Base-by-base conservation (phyloP, 2,329 filamentous ascomycete genomes). In the Colletotrichum abscissum region DNA sequence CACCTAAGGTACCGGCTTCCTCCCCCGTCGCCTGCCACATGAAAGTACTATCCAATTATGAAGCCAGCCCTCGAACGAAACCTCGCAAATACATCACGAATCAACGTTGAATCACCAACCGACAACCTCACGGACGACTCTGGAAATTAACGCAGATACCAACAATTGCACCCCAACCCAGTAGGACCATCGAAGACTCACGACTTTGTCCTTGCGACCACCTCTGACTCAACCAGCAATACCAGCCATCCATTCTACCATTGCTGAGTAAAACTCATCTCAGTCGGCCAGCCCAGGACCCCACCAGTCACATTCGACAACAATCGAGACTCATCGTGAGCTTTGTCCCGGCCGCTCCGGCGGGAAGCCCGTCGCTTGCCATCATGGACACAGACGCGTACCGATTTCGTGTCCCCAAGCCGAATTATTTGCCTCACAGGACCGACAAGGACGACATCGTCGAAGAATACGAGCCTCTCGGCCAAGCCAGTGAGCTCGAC, bases 401-500 rank as follows among this genome's bases (percentile, higher is more conserved):
- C 82, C 84, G 84, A 74, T 87, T 87, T 75, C 86, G 87, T 78
- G 85, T 88, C 8, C 89, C 89, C 46, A 90, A 87, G 78, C 88
- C 89, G 49, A 91, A 91, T 79, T 91, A 91, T 76, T 83, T 91
- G 12, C 89, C 89, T 57, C 88, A 90, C 79, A 87, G 86, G 74
- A 78, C 84, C 38, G 86, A 88, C 69, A 82, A 84, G 65, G 86
- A 90, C 75, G 83, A 85, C 75, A 80, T 90, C 62, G 87, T 91
- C 30, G 83, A 89, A 78, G 86, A 89, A 74, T 88, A 86, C 78
- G 80, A 83, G 42, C 88, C 87, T 5, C 83, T 91, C 26, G 88
- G 86, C 68, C 81, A 82, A 49, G 84, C 88, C 28, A 85, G 83
- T 76, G 87, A 90, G 76, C 81, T 86, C 74, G 89, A 91, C 65